A percentile compares a stretch with the other conserved stretches of the same genome.
Conservation (phyloP, 108 stramenopile genomes). For the Poteriospumella lacustris region DNA sequence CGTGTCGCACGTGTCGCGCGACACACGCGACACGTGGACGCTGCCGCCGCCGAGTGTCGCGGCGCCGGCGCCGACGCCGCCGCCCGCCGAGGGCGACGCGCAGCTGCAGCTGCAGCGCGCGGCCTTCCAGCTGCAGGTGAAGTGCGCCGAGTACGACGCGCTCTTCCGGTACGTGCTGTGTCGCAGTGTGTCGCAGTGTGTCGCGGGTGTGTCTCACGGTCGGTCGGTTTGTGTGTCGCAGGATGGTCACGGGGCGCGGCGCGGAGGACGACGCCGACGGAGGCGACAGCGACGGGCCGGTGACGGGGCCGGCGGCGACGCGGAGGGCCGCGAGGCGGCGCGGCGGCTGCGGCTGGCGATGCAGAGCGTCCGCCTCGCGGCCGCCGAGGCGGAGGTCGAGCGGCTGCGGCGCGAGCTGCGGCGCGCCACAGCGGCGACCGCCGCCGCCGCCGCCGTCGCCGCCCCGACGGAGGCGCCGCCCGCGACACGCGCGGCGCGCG, state of each 20-base stretch:
- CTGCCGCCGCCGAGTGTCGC: background rate
- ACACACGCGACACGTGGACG: background rate
- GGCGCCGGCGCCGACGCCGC: background rate
- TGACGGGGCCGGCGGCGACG: no score
- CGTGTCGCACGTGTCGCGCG: background rate
- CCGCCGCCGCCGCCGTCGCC: background rate
- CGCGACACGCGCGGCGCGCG: no score
- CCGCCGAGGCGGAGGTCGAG: background rate
- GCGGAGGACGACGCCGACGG: no score
- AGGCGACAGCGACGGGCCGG: no score
- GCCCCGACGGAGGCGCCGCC: background rate
- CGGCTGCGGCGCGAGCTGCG: background rate
- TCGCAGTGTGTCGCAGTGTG: no score
- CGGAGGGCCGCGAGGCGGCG: background rate
- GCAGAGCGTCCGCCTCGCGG: background rate
- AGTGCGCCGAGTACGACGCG: background rate
- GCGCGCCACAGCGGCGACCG: background rate
- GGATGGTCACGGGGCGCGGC: no score
- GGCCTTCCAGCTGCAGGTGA: background rate
- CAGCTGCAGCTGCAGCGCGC: background rate
- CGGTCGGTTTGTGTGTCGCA: no score
- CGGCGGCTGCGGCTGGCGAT: background rate
- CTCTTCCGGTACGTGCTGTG: background rate
- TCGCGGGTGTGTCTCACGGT: no score
- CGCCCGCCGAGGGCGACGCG: background rate